Base-by-base conservation (phyloP, 208 protist genomes). In the Leishmania aethiopica region DNA sequence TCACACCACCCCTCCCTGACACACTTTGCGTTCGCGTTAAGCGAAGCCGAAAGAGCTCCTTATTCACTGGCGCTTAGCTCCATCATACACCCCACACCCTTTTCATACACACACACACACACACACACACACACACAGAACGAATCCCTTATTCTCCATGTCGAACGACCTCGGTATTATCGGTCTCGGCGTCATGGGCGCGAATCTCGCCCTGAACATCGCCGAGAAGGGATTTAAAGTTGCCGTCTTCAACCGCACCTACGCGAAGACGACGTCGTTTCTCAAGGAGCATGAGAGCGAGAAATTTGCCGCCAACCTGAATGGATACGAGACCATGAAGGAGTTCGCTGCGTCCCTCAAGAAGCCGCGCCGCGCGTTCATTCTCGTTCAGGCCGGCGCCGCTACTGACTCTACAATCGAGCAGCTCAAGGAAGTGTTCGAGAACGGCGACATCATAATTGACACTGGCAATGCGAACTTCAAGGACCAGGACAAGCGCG, bases 171-270 rank as follows among this genome's bases (percentile, higher is more conserved):
- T 99, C 77, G 98, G 98, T 75, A 93, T 99, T 66, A 94, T 99
- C 64, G 99, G 99, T 67, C 93, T 99, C 15, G 99, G 95, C 78
- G 99, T 99, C 35, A 99, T 99, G 99, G 99, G 99, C 79, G 92
- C 99, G 84, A 99, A 99, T 90, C 87, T 99, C 45, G 98, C 98
- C 19, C 92, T 99, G 49, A 99, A 99, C 92, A 99, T 99, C 86
- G 98, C 97, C 35, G 94, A 98, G 80, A 94, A 99, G 78, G 98
- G 98, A 55, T 99, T 99, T 80, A 84, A 92, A 6, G 96, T 99
- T 19, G 92, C 97, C 17, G 94, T 99, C 25, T 98, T 94, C 87
- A 99, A 99, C 86, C 94, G 98, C 84, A 98, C 97, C 13, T 88
- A 86, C 75, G 47, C 82, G 59, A 98, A 98, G 85, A 92, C 96